Base-by-base conservation (phyloP, 2,329 filamentous ascomycete genomes). In the Botryotinia narcissicola region DNA sequence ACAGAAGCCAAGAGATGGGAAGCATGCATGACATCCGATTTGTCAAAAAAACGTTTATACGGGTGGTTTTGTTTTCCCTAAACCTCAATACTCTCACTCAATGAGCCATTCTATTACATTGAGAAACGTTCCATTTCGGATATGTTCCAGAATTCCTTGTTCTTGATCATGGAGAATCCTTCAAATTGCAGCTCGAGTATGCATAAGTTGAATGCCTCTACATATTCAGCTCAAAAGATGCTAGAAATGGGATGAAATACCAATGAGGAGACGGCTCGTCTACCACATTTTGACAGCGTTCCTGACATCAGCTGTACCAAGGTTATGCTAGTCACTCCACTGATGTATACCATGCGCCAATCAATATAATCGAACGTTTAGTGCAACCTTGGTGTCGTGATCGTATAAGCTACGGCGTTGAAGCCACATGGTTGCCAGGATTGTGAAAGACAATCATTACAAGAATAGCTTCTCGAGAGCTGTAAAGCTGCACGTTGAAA, bases 221-320 rank as follows among this genome's bases (percentile, higher is more conserved):
- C 32, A 42, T 32, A 25, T 72, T 72, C 60, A 72, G 70, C 70
- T 57, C 59, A 12, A 46, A 20, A 46, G 35, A 48, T 67, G 35
- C 37, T 12, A 12, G n/a, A 29, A 14, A 25, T 64, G 48, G 69
- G 42, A 51, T 64, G 37, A 60, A 29, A 14, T 18, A 44, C 70
- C 35, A 72, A 59, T 67, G 32, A 72, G 46, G 9, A 42, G 46
- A 57, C 61, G 37, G 44, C 61, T 67, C 70, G 70, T 57, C 61
- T 59, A 37, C 61, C 61, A 67, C 60, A 71, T 44, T 71, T 66
- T 20, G 60, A 71, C 42, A 48, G 10, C 7, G 61, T 72, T 67
- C 70, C 61, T 72, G 70, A 37, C 48, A 67, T 67, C 70, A 72
- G 70, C 46, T 57, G n/a, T 67, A 37, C 60, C 70, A 51, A 72